Base-by-base conservation (phyloP, 129 eudicot species). In the Heracleum sosnowskyi region DNA sequence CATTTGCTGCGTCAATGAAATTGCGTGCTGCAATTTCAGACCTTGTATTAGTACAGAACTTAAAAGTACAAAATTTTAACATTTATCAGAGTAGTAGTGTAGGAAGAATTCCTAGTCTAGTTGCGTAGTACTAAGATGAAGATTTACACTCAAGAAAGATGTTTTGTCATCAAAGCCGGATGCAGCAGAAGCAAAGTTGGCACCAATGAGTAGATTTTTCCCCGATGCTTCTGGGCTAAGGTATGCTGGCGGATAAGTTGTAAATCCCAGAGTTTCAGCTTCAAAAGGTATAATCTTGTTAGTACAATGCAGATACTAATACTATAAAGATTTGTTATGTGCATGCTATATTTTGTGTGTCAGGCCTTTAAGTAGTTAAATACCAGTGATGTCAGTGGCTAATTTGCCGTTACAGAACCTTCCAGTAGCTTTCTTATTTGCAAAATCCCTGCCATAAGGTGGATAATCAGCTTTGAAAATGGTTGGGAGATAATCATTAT, bases 331-430 rank as follows among this genome's bases (percentile, higher is more conserved):
- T 4, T 15, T 29, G 37, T 33, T 31, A 12, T 31, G 22, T 66
- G 72, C 72, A 66, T 13, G 22, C 4, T 3, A 33, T 29, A 66
- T 31, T 1, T 66, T 13, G 31, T n/a, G 16, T 8, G 16, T 12
- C n/a, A 60, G 26, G 16, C 16, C 68, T 60, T 57, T n/a, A n/a
- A 60, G 33, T 12, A 60, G 68, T 60, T n/a, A n/a, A 60, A n/a
- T 81, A 91, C 96, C 92, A 36, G 97, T 91, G 62, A 94, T 85
- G 49, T 94, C 98, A 63, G 96, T 90, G 79, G 93, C 98, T 69
- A 94, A 78, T 88, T 91, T 94, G 45, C 98, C 98, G 85, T 94
- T 90, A 83, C 97, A 91, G 80, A 94, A 94, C 73, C 98, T 88
- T 41, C 98, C 98, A 8, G 98, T 94, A 36, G 98, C 80, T 69